phyloP scores from a whole-genome alignment of 2,329 filamentous ascomycete species.

The Colletotrichum spaethianum region DNA sequence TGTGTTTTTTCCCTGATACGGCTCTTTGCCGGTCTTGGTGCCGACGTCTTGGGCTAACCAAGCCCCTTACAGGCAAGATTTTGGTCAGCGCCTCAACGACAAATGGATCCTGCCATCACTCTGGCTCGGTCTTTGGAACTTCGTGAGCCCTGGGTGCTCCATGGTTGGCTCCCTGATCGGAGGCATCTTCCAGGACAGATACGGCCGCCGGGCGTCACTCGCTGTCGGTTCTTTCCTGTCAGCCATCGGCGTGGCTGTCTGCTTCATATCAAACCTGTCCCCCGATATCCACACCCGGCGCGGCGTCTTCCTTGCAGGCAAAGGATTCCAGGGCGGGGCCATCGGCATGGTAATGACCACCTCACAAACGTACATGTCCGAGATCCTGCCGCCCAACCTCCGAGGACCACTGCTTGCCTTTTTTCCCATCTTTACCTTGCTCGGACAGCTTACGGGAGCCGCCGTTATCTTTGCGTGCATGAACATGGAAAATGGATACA shows the following conservation, averaged over 20 bases:
- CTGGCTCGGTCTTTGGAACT: constrained; percentile 62
- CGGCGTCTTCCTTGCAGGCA: constrained; percentile 59
- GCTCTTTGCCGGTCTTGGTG: not conserved
- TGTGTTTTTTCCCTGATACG: not conserved
- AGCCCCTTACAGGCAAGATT: constrained; percentile 47
- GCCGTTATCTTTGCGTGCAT: constrained; percentile 55
- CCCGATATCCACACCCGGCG: constrained; percentile 47
- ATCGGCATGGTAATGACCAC: constrained; percentile 61
- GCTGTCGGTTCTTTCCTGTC: constrained; percentile 54
- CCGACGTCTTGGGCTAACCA: constrained; percentile 2
- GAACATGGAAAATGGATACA: constrained; percentile 52
- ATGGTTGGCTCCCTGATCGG: constrained; percentile 55
- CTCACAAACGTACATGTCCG: constrained; percentile 64
- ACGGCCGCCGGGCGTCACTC: constrained; percentile 55
- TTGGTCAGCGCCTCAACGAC: constrained; percentile 49
- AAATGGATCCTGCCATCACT: constrained; percentile 56
- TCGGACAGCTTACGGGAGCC: constrained; percentile 63
- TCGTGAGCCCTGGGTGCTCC: constrained; percentile 54
- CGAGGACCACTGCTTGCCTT: constrained; percentile 63
- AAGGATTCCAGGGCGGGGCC: constrained; percentile 60
- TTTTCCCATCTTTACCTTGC: constrained; percentile 63
- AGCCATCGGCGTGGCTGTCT: constrained; percentile 53
- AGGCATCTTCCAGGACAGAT: constrained; percentile 57
- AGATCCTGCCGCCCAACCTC: constrained; percentile 61
- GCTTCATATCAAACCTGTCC: constrained; percentile 45